Conservation (phyloP, 73 alveolate species). For the Paramecium bursaria region DNA sequence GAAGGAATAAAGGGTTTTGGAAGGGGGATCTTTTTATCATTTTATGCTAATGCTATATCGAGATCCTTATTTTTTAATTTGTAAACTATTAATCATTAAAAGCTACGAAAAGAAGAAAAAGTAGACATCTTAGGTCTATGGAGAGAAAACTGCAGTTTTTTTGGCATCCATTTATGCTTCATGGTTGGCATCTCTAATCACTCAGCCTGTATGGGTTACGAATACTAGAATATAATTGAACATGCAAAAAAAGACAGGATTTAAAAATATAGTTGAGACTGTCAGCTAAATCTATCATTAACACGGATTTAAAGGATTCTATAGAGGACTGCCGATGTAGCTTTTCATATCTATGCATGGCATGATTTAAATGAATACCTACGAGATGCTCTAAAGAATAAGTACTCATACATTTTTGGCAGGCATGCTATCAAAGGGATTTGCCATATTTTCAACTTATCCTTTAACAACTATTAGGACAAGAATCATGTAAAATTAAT, state of each 20-base stretch:
- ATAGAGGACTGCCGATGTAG: conserved; percentile 26
- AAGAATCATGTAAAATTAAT: conserved; percentile 42
- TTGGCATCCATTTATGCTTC: conserved; percentile 57
- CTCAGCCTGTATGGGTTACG: conserved; percentile 51
- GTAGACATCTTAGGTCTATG: not conserved
- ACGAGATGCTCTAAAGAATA: not conserved
- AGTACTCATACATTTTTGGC: conserved; percentile 2
- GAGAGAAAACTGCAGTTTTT: not conserved
- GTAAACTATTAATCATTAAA: not conserved
- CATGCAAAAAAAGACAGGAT: conserved; percentile 5
- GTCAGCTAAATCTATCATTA: not conserved
- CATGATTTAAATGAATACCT: conserved; percentile 38
- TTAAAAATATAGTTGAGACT: conserved; percentile 11
- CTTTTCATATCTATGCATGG: conserved; percentile 16
- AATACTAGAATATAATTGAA: conserved; percentile 30
- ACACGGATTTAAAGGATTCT: conserved; percentile 39
- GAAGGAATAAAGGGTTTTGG: conserved; percentile 53
- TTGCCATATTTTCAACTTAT: conserved; percentile 36
- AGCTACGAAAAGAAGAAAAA: conserved; percentile 46
- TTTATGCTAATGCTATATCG: conserved; percentile 12
- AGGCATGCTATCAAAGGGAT: conserved; percentile 46
- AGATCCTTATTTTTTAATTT: conserved; percentile 27
- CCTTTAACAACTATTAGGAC: conserved; percentile 50
- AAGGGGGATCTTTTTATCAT: conserved; percentile 25
- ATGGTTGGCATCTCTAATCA: not conserved